Base-by-base conservation (phyloP, 2,329 filamentous ascomycete genomes). In the Thielaviopsis ethacetica region DNA sequence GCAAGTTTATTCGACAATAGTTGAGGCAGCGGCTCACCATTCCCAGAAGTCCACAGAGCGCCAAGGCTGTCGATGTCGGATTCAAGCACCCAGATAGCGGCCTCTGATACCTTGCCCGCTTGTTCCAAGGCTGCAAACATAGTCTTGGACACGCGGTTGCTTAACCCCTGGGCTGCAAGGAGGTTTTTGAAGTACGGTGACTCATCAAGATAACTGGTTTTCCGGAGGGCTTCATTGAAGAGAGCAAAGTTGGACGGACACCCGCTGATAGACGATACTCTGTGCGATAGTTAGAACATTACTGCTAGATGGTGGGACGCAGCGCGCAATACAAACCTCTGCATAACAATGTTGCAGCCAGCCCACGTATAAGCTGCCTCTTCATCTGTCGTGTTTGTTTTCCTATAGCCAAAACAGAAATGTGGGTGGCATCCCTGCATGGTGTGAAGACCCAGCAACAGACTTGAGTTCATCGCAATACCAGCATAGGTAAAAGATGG, bases 301-400 rank as follows among this genome's bases (percentile, higher is more conserved):
- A 24, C 21, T 22, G 7, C 21, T 54, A 71, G 72, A 56, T 1
- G 24, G 34, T 2, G 21, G 15, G 10, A 56, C 62, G 22, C 68
- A 65, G 5, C 64, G 63, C 1, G 60, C 19, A 24, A 38, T 26
- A 19, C 65, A 2, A 64, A 76, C 75, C 73, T 72, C 62, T 80
- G 77, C 0, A 75, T 71, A 7, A 80, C 68, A 15, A 78, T 75
- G 24, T 76, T 79, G 62, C 75, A 76, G 1, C 75, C 76, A 2
- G 76, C 70, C 78, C 78, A 81, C 0, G 77, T 78, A 53, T 70
- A 75, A 0, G 72, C 71, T 2, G 77, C 77, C 60, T 80, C 77
- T 59, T 79, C 75, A 57, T 80, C 73, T 0, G 74, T 75, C 50
- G 73, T 71, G 1, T 68, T 70, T 53, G 72, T 70, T 24, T 72